Evolutionary conservation across 2,329 filamentous ascomycete genomes (phyloP).

Genomic region (Tolypocladium ovalisporum): DNA sequence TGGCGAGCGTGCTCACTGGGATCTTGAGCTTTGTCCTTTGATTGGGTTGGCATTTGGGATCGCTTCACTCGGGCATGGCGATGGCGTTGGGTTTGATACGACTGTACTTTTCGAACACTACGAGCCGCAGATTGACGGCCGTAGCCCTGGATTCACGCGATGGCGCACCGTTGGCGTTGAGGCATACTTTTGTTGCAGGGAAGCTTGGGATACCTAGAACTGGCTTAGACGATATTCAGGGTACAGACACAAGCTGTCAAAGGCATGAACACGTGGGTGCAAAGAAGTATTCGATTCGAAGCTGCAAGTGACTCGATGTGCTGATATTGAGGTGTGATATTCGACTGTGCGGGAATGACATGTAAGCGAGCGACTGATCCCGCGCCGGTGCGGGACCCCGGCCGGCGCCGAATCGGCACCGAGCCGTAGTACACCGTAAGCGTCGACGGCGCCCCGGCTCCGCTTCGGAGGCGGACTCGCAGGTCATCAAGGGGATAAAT

Average conservation of each 20-base stretch:
- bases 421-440: background rate
- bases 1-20: background rate
- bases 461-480: background rate
- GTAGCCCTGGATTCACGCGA: background rate
- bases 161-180: background rate
- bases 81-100: background rate
- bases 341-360: background rate
- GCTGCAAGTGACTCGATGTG: background rate
- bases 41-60: background rate
- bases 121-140: background rate
- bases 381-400: background rate
- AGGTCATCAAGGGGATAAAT: too few relatives aligned
- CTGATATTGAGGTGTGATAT: background rate
- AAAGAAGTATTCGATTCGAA: too few relatives aligned
- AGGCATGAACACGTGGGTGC: too few relatives aligned
- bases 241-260: background rate
- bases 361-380: background rate
- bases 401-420: background rate
- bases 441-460: background rate
- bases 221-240: background rate
- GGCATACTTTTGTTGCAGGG: background rate
- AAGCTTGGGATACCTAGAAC: background rate
- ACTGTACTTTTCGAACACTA: background rate
- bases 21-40: background rate
- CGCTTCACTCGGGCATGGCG: background rate